Conservation (phyloP, 2,329 filamentous ascomycete species). For the Anisogramma anomala region DNA sequence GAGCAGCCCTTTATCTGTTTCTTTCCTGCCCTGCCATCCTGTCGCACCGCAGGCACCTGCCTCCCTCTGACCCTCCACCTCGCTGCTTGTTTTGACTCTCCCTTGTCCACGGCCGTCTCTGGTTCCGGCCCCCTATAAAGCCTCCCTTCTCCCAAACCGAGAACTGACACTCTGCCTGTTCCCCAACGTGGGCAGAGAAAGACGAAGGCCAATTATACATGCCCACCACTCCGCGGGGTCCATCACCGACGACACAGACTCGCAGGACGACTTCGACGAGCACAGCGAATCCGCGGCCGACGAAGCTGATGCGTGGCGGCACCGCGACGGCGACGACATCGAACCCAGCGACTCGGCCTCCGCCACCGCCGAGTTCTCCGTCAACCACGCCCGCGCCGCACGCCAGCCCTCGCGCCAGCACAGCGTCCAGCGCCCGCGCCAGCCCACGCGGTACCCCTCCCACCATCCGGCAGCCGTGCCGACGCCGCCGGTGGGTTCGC, state of each 20-base stretch:
- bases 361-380: conserved; percentile 24
- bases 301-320: no score
- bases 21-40: neutral
- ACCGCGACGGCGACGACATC: conserved; percentile 36
- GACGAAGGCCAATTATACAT: conserved; percentile 17
- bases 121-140: neutral
- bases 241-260: conserved; percentile 23
- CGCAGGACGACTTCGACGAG: conserved; percentile 25
- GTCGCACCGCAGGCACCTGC: neutral
- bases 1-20: conserved; percentile 17
- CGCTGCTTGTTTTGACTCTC: neutral
- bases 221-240: conserved; percentile 21
- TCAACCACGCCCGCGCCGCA: conserved; percentile 25
- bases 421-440: conserved; percentile 26
- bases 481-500: conserved; percentile 30
- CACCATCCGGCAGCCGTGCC: conserved; percentile 20
- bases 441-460: conserved; percentile 14
- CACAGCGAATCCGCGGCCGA: conserved; percentile 26
- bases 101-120: neutral
- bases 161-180: neutral
- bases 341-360: conserved; percentile 51
- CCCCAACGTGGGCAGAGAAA: conserved; percentile 6
- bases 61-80: neutral
- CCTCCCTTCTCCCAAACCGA: conserved; percentile 1
- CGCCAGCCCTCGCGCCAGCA: conserved; percentile 29